Base-by-base conservation (phyloP, 75 land plant species). In the Cupressus sempervirens region DNA sequence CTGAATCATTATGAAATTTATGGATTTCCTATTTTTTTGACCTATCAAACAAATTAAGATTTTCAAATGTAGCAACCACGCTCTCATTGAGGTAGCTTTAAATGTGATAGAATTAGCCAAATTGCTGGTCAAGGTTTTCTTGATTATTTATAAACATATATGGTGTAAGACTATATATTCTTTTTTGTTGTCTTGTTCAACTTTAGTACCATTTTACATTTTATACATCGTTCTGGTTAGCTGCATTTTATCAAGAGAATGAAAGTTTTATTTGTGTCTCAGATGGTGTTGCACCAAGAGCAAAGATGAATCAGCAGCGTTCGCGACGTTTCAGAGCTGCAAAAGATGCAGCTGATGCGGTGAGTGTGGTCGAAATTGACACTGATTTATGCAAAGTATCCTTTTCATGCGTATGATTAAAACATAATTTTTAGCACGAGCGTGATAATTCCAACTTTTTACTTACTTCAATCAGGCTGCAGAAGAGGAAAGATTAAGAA, bases 261-360 rank as follows among this genome's bases (percentile, higher is more conserved):
- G 85, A 30, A 15, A 76, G 41, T 6, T 41, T 72, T 72, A 72
- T 86, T 40, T 14, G 30, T 68, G 67, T 48, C 70, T 52, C 86
- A 96, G 98, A 96, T 95, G 98, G 98, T 62, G 98, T 96, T 76
- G 98, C 98, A 20, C 98, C 97, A 8, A 90, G 98, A 77, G 98
- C 98, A 9, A 96, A 96, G 85, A 96, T 96, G 97, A 96, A 96
- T 86, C 98, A 96, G 68, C 98, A 96, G 76, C 86, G 98, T 20
- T 89, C 94, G 35, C 85, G 98, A 53, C 93, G 98, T 41, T 96
- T 96, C 84, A 91, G 94, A 86, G 92, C 98, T 73, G 98, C 98
- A 12, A 92, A 95, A 86, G 98, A 96, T 90, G 98, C 98, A 32
- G 93, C 92, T 26, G 92, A 91, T 58, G 90, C 93, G 45, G 97